Evolutionary conservation across 2,329 filamentous ascomycete species (phyloP), one percentile per base, ranked within the genome.

Genomic region (Cryphonectria carpinicola): DNA sequence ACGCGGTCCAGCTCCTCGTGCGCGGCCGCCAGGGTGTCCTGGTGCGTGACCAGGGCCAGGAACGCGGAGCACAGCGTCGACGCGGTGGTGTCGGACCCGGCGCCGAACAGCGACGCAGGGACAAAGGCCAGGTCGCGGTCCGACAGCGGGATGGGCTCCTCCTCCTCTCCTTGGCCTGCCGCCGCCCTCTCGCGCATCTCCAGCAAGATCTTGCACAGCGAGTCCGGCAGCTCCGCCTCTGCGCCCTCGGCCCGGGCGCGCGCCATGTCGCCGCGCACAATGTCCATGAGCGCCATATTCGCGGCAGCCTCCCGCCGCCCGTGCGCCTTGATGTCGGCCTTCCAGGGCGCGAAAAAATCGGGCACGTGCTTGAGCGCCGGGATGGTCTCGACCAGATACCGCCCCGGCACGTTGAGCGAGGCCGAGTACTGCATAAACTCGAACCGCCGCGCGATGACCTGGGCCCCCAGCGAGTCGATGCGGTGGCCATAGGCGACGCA

Each of bases 401-500:
- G 80, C 10, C 81, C 79, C 1, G 83, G 82, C 49, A 86, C 81
- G 71, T 86, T 86, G 37, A 86, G 76, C 1, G 80, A 81, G 25
- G 84, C 82, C 66, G 82, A 79, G 71, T 83, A 84, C 14, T 85
- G 83, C 80, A 87, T 84, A 74, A 84, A 83, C 43, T 81, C 77
- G 74, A 86, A 83, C 10, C 83, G 79, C 56, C 84, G 80, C 43
- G 80, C 80, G 56, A 87, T 83, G 35, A 86, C 82, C 67, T 82
- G 77, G 7, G 85, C 80, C 32, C 84, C 79, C 28, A 84, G 74
- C 1, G 83, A 83, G 70, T 86, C 82, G 67, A 86, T 83, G 8
- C 84, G 82, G 69, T 85, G 83, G 0, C 85, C 85, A 73, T 86
- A 87, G 5, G 84, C 80, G 4, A 86, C 82, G 6, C 81, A 84